Evolutionary conservation across 352 stramenopile species (phyloP).

Genomic region (Phytopythium helicoides): DNA sequence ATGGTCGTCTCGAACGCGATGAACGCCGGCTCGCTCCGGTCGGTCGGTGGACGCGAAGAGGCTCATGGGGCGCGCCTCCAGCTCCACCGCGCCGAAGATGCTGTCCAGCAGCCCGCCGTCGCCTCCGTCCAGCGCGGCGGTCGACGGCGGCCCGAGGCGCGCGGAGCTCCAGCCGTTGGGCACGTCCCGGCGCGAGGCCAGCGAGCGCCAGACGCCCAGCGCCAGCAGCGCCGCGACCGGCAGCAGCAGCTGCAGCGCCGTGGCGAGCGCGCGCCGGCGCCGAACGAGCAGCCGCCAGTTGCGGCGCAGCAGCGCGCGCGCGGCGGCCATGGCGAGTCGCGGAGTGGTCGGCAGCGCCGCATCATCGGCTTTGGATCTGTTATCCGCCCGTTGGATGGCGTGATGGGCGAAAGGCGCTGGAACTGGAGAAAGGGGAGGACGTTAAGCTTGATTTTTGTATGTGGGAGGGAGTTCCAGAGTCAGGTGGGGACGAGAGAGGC

Average conservation of each 20-base stretch:
- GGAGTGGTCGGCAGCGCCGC: neutral
- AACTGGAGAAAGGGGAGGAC: too few species aligned
- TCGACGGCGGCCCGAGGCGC: neutral
- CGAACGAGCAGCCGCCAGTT: slow-evolving; percentile 22
- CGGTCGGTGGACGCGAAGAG: neutral
- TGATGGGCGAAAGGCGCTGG: too few species aligned
- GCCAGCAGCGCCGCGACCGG: slow-evolving; percentile 15
- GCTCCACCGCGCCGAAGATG: neutral
- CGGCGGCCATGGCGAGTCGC: neutral
- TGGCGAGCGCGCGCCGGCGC: slow-evolving; percentile 13
- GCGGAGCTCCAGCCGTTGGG: slow-evolving; percentile 15
- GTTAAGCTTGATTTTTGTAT: too few species aligned
- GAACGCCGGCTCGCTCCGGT: slow-evolving; percentile 10
- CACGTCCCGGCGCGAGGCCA: slow-evolving; percentile 11
- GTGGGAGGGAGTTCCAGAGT: too few species aligned
- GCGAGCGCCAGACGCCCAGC: slow-evolving; percentile 8
- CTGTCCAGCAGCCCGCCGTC: slow-evolving; percentile 7
- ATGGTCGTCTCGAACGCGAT: slow-evolving; percentile 59
- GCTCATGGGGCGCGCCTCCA: neutral
- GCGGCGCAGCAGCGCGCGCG: slow-evolving; percentile 5
- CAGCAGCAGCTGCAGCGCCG: slow-evolving; percentile 19
- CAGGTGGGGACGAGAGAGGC: too few species aligned
- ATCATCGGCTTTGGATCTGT: neutral
- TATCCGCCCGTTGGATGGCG: too few species aligned
- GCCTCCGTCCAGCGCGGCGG: slow-evolving; percentile 1